These are phyloP conservation scores for Oehlia diaphana DNA, from an alignment of 192 early-diverging fungal genomes.

Conservation along the genomic window DNA sequence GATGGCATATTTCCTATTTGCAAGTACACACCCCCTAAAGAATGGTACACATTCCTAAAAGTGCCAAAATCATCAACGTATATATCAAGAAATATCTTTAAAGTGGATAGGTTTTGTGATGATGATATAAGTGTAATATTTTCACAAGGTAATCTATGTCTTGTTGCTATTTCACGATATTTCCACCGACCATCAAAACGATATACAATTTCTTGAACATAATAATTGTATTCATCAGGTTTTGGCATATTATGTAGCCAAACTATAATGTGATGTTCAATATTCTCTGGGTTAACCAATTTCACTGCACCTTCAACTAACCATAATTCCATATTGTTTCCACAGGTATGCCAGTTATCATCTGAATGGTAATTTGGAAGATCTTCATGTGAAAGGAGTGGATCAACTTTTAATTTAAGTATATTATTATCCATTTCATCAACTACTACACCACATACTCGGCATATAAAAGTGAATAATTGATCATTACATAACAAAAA, in stretches of 20 bases:
- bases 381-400: not conserved
- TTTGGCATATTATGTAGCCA: not conserved
- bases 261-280: not conserved
- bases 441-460: not conserved
- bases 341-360: not conserved
- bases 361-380: not conserved
- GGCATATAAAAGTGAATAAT: not conserved
- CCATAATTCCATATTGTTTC: not conserved
- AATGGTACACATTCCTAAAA: not conserved
- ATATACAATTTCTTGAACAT: conserved; percentile 2
- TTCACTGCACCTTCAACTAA: not conserved
- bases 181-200: not conserved
- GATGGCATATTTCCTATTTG: conserved; percentile 3
- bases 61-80: conserved; percentile 2
- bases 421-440: not conserved
- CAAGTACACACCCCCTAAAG: conserved; percentile 4
- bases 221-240: conserved; percentile 1
- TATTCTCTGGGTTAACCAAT: not conserved
- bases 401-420: not conserved
- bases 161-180: not conserved
- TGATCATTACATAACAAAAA: not conserved
- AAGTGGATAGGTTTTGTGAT: not conserved
- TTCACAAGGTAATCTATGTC: not conserved
- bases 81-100: conserved; percentile 17
- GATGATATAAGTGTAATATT: not conserved